Base-by-base conservation (phyloP, 108 stramenopile species). In the Conticribra guillardii region DNA sequence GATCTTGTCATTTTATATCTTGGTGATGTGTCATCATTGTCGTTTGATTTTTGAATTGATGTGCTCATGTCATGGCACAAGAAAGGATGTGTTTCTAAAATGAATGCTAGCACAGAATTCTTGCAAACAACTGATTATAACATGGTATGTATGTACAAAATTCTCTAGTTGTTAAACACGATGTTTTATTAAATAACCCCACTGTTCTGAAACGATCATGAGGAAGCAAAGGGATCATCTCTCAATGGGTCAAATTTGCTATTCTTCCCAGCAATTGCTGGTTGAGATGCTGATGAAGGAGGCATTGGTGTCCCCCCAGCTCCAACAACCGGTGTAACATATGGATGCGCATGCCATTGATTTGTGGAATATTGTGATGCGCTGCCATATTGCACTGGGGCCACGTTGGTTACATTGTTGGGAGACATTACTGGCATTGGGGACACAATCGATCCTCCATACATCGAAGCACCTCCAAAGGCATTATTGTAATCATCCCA, bases 401-500 rank as follows among this genome's bases (percentile, higher is more conserved):
- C 37, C 5, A 9, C 37, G 37, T 9, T 11, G 5, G 37, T 9
- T 5, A 41, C 37, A 41, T 41, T 41, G 29, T 59, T 54, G 4
- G 60, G 24, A 23, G 74, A 68, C 7, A 24, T 29, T 18, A 34
- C 30, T 0, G 68, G 62, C 7, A 26, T 47, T 4, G 60, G 47
- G 31, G 53, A 31, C 2, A 23, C 70, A 0, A 46, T 50, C 26
- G 56, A 49, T 54, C 71, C 71, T 53, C 60, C 51, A 23, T 23
- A 33, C 29, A 48, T 37, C 46, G 60, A 31, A n/a, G 66, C 57
- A 24, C 76, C 63, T 4, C 76, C 76, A 69, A 77, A 77, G 17
- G 76, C 76, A 58, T 77, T 30, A 0, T 70, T 77, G 68, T 63
- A 77, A 64, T 77, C 76, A 48, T 69, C 76, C 76, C 52, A 69